phyloP scores from a whole-genome alignment of 805 yeast species.

The Cephaloascus fragrans region DNA sequence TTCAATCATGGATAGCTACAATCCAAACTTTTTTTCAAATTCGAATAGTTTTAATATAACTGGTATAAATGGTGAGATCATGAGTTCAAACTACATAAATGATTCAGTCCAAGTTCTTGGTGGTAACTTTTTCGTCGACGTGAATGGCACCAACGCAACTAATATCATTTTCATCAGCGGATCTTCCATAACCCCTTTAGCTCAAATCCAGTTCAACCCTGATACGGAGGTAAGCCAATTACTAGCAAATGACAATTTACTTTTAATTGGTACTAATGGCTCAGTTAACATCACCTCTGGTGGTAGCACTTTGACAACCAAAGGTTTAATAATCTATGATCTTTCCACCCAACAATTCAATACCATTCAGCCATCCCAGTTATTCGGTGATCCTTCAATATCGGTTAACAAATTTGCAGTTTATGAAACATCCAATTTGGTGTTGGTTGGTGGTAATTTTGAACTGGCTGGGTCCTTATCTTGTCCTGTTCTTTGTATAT shows the following conservation, averaged over 20 bases:
- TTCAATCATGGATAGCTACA: constrained; percentile 10
- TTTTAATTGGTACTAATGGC: constrained; percentile 40
- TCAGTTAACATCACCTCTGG: constrained; percentile 14
- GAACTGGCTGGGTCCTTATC: constrained; percentile 41
- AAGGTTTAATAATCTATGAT: constrained; percentile 46
- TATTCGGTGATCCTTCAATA: constrained; percentile 23
- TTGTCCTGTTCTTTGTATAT: constrained; percentile 62
- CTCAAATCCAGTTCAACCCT: constrained; percentile 14
- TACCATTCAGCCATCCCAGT: constrained; percentile 36
- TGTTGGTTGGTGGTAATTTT: constrained; percentile 72
- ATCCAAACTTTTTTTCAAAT: constrained; percentile 11
- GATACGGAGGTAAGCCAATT: constrained; percentile 18
- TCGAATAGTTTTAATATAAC: constrained; percentile 13
- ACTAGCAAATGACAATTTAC: constrained; percentile 22
- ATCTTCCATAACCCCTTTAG: background rate
- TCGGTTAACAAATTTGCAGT: constrained; percentile 23
- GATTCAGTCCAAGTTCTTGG: constrained; percentile 44
- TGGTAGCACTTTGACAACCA: background rate
- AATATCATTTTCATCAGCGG: constrained; percentile 20
- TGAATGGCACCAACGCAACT: constrained; percentile 3
- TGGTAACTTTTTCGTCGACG: constrained; percentile 37
- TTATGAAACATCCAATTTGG: constrained; percentile 18
- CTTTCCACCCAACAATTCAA: constrained; percentile 30
- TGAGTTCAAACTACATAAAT: constrained; percentile 35
- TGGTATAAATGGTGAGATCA: constrained; percentile 9